Evolutionary conservation across 257 asterid genomes (phyloP).

Genomic region (Henckelia pumila): DNA sequence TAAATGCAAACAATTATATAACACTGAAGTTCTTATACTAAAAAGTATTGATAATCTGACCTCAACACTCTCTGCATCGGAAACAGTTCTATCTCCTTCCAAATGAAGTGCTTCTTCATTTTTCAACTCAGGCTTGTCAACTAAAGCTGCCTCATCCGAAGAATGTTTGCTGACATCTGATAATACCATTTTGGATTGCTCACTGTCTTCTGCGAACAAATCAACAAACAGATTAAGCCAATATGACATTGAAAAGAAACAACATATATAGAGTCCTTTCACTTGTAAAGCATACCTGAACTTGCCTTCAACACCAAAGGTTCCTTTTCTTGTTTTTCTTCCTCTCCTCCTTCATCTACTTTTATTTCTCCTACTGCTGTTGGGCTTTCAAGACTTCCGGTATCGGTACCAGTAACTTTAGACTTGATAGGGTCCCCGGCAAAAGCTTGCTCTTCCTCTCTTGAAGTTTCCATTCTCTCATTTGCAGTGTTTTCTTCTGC

Average conservation of each 20-base stretch:
- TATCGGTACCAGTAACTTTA: not conserved
- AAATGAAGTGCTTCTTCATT: not conserved
- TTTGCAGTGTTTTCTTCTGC: not conserved
- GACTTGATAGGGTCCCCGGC: constrained; percentile 8
- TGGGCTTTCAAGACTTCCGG: not conserved
- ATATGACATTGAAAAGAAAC: not conserved
- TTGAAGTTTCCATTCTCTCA: constrained; percentile 4
- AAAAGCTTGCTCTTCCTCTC: constrained; percentile 18
- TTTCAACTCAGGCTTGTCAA: constrained; percentile 9
- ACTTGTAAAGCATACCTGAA: not conserved
- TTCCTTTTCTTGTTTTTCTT: not conserved
- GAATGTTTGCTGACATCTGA: not conserved
- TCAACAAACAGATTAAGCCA: not conserved
- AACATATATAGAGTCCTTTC: not conserved
- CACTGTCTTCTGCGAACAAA: constrained; percentile 17
- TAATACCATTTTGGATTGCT: not conserved
- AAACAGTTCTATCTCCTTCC: constrained; percentile 7
- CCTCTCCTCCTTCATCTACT: not conserved
- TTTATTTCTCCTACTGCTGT: not conserved
- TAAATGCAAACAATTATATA: not conserved
- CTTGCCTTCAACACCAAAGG: constrained; percentile 1
- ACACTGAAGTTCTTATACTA: not conserved
- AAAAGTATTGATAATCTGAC: constrained; percentile 12
- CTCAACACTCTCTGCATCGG: constrained; percentile 9
- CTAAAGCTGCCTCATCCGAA: constrained; percentile 4